Conservation (phyloP, 306 rosid species). For the Elaeagnus macrophylla region DNA sequence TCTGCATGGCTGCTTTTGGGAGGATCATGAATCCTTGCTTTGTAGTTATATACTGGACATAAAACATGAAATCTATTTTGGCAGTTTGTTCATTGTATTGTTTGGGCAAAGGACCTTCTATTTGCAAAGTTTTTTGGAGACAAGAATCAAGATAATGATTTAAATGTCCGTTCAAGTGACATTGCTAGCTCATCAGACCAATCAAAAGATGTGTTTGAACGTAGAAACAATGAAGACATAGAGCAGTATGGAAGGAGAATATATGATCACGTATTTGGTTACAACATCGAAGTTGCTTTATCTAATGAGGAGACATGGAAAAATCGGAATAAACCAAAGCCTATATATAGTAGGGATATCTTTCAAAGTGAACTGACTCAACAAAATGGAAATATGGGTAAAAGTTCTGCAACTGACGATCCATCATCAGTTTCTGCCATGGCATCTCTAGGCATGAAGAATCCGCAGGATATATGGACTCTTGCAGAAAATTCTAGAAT, state of each 20-base stretch:
- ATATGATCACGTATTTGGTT: conserved; percentile 95
- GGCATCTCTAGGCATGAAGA: conserved; percentile 86
- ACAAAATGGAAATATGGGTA: conserved; percentile 62
- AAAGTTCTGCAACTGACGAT: conserved; percentile 30
- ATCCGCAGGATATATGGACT: conserved; percentile 98
- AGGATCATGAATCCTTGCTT: background rate
- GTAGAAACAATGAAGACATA: conserved; percentile 64
- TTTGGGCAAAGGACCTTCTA: conserved; percentile 96
- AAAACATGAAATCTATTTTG: conserved; percentile 9
- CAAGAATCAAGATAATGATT: conserved; percentile 83
- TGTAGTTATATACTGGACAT: background rate
- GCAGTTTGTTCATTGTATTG: conserved; percentile 98
- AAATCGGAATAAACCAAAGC: conserved; percentile 81
- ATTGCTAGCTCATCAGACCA: conserved; percentile 73
- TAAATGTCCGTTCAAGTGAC: conserved; percentile 81
- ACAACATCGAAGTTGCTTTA: conserved; percentile 80
- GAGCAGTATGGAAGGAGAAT: conserved; percentile 83
- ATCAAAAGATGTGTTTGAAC: conserved; percentile 69
- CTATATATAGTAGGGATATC: conserved; percentile 64
- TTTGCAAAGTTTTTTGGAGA: conserved; percentile 90
- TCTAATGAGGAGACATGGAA: conserved; percentile 96
- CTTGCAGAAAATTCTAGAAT: conserved; percentile 68
- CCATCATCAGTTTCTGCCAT: conserved; percentile 63
- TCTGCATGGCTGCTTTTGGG: background rate
- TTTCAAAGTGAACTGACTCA: conserved; percentile 46